Conservation (phyloP, 345 rosid species). For the Conringia planisiliqua region DNA sequence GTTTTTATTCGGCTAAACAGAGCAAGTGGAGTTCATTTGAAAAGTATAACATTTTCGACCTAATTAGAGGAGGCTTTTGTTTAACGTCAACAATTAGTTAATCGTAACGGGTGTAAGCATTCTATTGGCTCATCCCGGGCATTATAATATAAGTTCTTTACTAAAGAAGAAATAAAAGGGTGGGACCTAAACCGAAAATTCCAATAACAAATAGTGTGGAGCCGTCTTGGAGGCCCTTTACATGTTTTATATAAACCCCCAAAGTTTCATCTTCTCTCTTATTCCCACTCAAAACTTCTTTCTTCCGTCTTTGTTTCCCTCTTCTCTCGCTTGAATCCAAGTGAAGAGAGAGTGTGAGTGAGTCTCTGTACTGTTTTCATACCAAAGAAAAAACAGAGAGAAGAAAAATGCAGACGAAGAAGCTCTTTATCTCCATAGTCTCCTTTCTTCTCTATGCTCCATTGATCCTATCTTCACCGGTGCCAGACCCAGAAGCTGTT, state of each 20-base stretch:
- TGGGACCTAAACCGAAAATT: conserved; percentile 31
- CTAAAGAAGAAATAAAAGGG: background rate
- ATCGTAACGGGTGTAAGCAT: background rate
- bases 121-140: background rate
- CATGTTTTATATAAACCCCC: conserved; percentile 28
- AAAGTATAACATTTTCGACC: conserved; percentile 15
- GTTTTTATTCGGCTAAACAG: conserved; percentile 5
- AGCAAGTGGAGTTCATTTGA: conserved; percentile 13
- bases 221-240: background rate
- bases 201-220: conserved; percentile 3
- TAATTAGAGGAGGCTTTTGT: conserved; percentile 13
- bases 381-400: background rate
- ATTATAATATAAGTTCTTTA: background rate
- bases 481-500: conserved; percentile 57
- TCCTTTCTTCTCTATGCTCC: conserved; percentile 28
- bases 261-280: background rate
- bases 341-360: background rate
- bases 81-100: conserved; percentile 7
- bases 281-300: conserved; percentile 14
- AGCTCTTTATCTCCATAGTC: conserved; percentile 34
- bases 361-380: background rate
- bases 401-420: conserved; percentile 23
- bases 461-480: conserved; percentile 49
- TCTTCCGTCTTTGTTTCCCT: background rate
- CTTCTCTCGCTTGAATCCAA: conserved; percentile 6